Evolutionary conservation across 2,329 filamentous ascomycete genomes (phyloP).

Genomic region (Diaporthe caulivora): DNA sequence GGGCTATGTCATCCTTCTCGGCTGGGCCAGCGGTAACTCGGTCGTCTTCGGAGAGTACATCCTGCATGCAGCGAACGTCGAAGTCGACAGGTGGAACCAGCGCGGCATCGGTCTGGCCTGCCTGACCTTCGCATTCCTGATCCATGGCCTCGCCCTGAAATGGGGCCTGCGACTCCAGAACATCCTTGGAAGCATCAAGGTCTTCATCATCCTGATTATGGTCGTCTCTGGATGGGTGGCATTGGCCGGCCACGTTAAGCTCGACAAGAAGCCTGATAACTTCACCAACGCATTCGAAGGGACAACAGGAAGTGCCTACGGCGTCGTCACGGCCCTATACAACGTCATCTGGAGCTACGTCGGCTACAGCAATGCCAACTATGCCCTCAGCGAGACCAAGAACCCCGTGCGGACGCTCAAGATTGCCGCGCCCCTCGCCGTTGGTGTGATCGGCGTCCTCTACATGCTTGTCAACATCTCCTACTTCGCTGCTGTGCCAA

Average conservation of each 20-base stretch:
- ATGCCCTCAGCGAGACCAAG: conserved; percentile 79
- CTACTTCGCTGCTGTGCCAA: conserved; percentile 73
- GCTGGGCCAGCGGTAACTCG: conserved; percentile 64
- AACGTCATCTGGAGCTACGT: conserved; percentile 79
- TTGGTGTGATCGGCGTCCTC: conserved; percentile 71
- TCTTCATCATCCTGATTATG: conserved; percentile 71
- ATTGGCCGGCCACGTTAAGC: conserved; percentile 52
- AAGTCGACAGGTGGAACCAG: conserved; percentile 55
- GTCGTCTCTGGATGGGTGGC: conserved; percentile 72
- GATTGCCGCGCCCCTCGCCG: conserved; percentile 69
- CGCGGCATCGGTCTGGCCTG: conserved; percentile 64
- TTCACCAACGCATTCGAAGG: conserved; percentile 75
- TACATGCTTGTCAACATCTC: conserved; percentile 77
- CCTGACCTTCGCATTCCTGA: conserved; percentile 66
- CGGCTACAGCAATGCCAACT: conserved; percentile 74
- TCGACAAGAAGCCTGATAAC: conserved; percentile 35
- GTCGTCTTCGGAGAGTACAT: conserved; percentile 69
- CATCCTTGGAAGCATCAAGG: conserved; percentile 72
- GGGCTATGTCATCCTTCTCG: conserved; percentile 72
- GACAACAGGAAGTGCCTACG: conserved; percentile 12
- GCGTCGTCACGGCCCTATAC: conserved; percentile 70
- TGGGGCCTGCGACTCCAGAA: conserved; percentile 72
- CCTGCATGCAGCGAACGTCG: conserved; percentile 61
- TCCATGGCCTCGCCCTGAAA: conserved; percentile 68
- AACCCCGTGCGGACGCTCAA: conserved; percentile 75